Conservation (phyloP, 2,329 filamentous ascomycete species). For the Thelonectria blattea region DNA sequence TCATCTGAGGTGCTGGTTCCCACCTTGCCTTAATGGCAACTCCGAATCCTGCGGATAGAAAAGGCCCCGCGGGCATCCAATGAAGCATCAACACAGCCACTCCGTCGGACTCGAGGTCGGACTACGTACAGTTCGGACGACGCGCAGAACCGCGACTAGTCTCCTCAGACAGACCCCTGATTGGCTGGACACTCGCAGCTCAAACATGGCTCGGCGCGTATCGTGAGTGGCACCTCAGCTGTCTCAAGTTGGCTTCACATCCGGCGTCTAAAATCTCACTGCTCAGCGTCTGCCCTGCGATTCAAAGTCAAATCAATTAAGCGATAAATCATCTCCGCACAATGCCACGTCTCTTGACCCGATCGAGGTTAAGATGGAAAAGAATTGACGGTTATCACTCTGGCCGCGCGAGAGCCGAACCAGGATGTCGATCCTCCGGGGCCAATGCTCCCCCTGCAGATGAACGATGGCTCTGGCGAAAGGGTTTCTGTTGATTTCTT, state of each 20-base stretch:
- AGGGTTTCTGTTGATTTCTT: background rate
- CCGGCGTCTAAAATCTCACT: background rate
- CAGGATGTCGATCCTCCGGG: background rate
- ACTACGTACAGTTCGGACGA: background rate
- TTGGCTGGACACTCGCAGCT: background rate
- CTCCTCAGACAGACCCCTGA: background rate
- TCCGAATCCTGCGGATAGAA: too few relatives aligned
- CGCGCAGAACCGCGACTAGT: background rate
- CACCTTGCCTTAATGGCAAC: too few relatives aligned
- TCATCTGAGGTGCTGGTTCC: too few relatives aligned
- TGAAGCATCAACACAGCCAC: background rate
- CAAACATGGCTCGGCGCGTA: background rate
- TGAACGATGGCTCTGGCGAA: background rate
- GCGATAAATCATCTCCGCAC: background rate
- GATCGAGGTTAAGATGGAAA: background rate
- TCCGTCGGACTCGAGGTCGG: background rate
- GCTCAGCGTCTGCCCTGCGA: background rate
- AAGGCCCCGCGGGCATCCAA: background rate
- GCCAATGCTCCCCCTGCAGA: background rate
- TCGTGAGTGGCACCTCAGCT: background rate
- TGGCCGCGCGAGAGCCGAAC: background rate
- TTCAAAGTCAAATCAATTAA: background rate
- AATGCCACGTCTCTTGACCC: background rate
- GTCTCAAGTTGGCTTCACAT: conserved; percentile 3
- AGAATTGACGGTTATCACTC: background rate